Conservation (phyloP, 2,329 filamentous ascomycete species). For the Didymella pinodella region DNA sequence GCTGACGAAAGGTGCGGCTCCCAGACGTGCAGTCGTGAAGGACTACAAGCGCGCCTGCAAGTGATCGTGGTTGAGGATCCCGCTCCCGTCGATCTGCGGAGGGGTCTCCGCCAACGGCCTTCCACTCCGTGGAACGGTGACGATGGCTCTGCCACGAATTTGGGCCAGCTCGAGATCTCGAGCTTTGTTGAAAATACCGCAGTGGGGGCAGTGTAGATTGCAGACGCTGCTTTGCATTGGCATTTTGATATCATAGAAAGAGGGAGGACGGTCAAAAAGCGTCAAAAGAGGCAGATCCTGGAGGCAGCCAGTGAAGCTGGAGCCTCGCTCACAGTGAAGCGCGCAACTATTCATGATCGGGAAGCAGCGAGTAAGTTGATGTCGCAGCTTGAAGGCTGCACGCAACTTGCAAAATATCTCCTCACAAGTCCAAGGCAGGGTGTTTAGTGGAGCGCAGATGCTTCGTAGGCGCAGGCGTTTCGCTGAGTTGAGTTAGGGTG, state of each 20-base stretch:
- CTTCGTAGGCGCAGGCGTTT: too few species aligned
- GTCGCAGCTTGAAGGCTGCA: background rate
- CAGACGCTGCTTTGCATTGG: background rate
- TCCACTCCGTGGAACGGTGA: background rate
- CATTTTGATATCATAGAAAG: background rate
- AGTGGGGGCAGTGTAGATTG: background rate
- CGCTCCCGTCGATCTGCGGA: constrained; percentile 13
- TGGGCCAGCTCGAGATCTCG: background rate
- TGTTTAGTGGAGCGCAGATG: background rate
- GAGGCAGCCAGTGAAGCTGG: background rate
- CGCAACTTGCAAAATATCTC: background rate
- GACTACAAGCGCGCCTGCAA: background rate
- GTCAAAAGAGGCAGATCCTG: background rate
- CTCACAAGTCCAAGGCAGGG: background rate
- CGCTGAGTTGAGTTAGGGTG: background rate
- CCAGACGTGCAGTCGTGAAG: background rate
- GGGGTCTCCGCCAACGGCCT: constrained; percentile 1
- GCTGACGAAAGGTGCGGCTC: background rate
- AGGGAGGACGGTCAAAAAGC: background rate
- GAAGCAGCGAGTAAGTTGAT: background rate
- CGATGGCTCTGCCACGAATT: background rate
- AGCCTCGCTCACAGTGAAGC: background rate
- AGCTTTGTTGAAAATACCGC: background rate
- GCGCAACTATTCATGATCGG: background rate
- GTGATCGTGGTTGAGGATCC: constrained; percentile 9